Evolutionary conservation across 305 asterid species (phyloP).

Genomic region (Withania somnifera): DNA sequence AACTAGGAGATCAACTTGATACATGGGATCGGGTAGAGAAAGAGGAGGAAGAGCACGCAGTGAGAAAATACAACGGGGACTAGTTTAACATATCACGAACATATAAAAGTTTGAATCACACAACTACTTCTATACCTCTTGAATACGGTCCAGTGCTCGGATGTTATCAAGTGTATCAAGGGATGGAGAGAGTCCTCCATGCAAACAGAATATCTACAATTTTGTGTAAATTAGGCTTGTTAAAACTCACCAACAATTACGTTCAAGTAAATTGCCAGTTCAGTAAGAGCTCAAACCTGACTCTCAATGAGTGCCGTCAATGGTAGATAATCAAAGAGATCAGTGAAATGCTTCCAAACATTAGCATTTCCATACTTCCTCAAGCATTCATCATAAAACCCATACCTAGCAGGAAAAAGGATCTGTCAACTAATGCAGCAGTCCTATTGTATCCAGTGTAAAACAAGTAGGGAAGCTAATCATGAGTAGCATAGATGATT

Average conservation of each 20-base stretch:
- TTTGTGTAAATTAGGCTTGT: not conserved
- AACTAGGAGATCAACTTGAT: not conserved
- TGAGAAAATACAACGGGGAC: not conserved
- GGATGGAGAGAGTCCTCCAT: slow-evolving; percentile 98
- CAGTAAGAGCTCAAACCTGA: slow-evolving; percentile 54
- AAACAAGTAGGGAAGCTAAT: not conserved
- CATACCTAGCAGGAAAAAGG: slow-evolving; percentile 49
- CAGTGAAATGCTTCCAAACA: slow-evolving; percentile 96
- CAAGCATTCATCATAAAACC: slow-evolving; percentile 96
- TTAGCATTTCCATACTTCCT: slow-evolving; percentile 99
- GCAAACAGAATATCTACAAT: slow-evolving; percentile 85
- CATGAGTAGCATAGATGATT: not conserved
- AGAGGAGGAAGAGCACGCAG: not conserved
- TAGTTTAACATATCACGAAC: not conserved
- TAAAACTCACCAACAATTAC: not conserved
- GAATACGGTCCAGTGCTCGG: slow-evolving; percentile 92
- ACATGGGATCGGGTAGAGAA: not conserved
- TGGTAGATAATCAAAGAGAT: slow-evolving; percentile 95
- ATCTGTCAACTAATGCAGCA: slow-evolving; percentile 12
- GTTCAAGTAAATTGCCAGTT: not conserved
- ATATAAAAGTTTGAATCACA: not conserved
- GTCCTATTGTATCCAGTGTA: not conserved
- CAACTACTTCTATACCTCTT: slow-evolving; percentile 48
- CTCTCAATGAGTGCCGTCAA: slow-evolving; percentile 98
- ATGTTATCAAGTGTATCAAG: slow-evolving; percentile 89